Percentiles rank a stretch among this genome's conserved stretches.
Conservation (phyloP, 192 early-diverging fungal genomes). For the Backusella australiensis region DNA sequence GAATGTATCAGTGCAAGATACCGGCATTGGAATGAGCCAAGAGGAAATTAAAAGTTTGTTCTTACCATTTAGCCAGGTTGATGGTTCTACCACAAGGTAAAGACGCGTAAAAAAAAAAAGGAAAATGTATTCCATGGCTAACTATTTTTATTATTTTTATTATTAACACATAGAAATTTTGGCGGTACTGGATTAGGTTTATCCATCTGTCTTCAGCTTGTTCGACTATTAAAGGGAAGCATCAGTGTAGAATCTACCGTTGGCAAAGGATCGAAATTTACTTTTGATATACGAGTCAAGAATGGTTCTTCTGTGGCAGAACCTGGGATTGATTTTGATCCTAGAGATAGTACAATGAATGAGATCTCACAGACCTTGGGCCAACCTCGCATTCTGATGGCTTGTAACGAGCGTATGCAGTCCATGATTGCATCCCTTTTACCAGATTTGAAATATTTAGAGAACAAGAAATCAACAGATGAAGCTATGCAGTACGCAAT, state of each 20-base stretch:
- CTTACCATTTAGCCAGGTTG: conserved; percentile 61
- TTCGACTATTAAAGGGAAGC: conserved; percentile 40
- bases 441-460: background rate
- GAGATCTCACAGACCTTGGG: conserved; percentile 12
- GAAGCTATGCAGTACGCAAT: background rate
- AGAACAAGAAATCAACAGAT: background rate
- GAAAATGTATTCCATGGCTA: background rate
- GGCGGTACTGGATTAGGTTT: conserved; percentile 49
- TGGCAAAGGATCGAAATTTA: conserved; percentile 42
- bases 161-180: conserved; percentile 21
- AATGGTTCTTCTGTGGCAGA: background rate
- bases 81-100: conserved; percentile 59
- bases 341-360: conserved; percentile 9
- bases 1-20: conserved; percentile 42
- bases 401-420: background rate
- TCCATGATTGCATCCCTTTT: conserved; percentile 4
- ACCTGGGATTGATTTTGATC: background rate
- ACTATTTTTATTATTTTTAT: background rate
- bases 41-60: conserved; percentile 48
- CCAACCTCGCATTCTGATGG: conserved; percentile 25
- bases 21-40: conserved; percentile 46
- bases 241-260: conserved; percentile 41
- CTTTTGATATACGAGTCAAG: conserved; percentile 19
- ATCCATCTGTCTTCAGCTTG: conserved; percentile 47
- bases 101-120: conserved; percentile 35